A percentile compares a stretch with the other conserved stretches of the same genome.
Conservation (phyloP, 2,329 filamentous ascomycete species). For the Falciphora oryzae region DNA sequence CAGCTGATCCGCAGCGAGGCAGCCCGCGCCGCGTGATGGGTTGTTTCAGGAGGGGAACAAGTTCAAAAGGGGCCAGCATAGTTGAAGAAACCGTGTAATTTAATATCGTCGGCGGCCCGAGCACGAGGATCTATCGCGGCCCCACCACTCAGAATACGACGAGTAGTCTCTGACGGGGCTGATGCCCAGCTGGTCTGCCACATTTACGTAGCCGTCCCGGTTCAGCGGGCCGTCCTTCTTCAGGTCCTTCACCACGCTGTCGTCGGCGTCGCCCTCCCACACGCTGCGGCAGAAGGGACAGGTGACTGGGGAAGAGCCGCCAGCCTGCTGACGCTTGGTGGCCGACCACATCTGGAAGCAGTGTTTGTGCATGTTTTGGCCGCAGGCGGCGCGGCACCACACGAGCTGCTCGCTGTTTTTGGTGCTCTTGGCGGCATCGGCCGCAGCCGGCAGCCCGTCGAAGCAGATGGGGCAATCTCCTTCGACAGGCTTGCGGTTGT, state of each 20-base stretch:
- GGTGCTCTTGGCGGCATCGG: slow-evolving; percentile 20
- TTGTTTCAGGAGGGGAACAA: too few relatives aligned
- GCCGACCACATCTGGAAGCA: slow-evolving; percentile 51
- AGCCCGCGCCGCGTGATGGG: too few relatives aligned
- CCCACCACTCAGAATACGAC: slow-evolving; percentile 7
- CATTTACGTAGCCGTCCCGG: slow-evolving; percentile 55
- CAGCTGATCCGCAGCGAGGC: slow-evolving; percentile 10
- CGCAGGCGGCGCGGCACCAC: slow-evolving; percentile 47
- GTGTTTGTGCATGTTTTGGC: slow-evolving; percentile 47
- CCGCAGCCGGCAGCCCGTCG: slow-evolving; percentile 34
- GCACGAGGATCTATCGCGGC: too few relatives aligned
- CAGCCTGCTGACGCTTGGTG: slow-evolving; percentile 34
- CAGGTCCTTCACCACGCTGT: slow-evolving; percentile 36
- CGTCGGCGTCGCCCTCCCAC: slow-evolving; percentile 47
- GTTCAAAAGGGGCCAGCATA: neutral
- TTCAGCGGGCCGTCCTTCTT: slow-evolving; percentile 33
- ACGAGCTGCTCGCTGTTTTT: slow-evolving; percentile 26
- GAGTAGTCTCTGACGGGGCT: slow-evolving; percentile 33
- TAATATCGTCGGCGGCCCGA: too few relatives aligned
- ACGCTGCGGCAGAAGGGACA: slow-evolving; percentile 56
- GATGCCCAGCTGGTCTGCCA: slow-evolving; percentile 55
- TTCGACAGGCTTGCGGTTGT: slow-evolving; percentile 42
- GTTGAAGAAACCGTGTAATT: too few relatives aligned
- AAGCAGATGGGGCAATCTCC: slow-evolving; percentile 55
- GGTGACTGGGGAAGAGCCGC: slow-evolving; percentile 34